Evolutionary conservation across 1,139 yeast species (phyloP).

Genomic region (Suhomyces coccinellae): DNA sequence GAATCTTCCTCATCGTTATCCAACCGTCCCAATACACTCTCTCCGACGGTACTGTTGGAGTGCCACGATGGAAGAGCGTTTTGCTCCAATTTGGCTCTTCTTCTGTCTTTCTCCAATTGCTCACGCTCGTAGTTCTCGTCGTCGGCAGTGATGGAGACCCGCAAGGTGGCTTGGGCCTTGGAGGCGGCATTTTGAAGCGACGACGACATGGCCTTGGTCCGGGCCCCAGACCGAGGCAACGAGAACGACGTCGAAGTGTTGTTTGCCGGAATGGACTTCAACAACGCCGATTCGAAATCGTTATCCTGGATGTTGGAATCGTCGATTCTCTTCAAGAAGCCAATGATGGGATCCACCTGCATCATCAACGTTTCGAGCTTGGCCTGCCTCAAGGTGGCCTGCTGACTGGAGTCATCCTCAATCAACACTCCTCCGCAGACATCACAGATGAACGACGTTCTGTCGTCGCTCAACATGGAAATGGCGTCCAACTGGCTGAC

Average conservation of each 20-base stretch:
- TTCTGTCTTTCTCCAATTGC: constrained; percentile 65
- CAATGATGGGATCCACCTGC: constrained; percentile 86
- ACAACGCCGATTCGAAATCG: constrained; percentile 77
- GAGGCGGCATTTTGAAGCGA: constrained; percentile 40
- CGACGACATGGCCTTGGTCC: constrained; percentile 29
- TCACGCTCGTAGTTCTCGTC: constrained; percentile 76
- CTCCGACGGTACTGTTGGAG: constrained; percentile 83
- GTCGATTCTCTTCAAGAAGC: constrained; percentile 80
- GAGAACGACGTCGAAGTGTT: constrained; percentile 66
- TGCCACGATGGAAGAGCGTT: constrained; percentile 98
- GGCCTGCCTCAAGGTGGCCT: constrained; percentile 79
- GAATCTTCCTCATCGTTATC: constrained; percentile 42
- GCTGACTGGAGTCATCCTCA: constrained; percentile 87
- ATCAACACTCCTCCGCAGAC: constrained; percentile 73
- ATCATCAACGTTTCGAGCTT: constrained; percentile 81
- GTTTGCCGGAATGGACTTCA: constrained; percentile 82
- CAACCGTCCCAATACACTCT: constrained; percentile 47
- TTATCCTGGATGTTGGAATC: constrained; percentile 84
- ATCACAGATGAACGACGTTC: constrained; percentile 79
- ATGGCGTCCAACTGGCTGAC: constrained; percentile 88
- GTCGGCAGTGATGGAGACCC: constrained; percentile 88
- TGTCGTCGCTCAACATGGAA: constrained; percentile 74
- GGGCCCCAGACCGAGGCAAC: constrained; percentile 34
- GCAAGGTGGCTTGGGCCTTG: constrained; percentile 70
- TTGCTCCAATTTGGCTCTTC: constrained; percentile 75